Base-by-base conservation (phyloP, 2,329 filamentous ascomycete species). In the Hypoxylon sp. region DNA sequence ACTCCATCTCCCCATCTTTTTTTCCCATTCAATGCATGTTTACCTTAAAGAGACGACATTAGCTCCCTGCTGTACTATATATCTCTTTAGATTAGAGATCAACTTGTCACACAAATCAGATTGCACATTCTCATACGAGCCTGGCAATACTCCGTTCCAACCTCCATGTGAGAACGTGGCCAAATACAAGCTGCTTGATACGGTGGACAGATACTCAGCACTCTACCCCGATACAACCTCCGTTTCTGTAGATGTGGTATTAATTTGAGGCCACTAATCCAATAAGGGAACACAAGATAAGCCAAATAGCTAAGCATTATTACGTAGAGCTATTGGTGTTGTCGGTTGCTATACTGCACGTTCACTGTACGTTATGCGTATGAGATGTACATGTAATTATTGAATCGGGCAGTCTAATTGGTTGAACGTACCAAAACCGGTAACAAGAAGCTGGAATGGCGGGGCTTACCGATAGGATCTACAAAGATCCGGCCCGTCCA, bases 401-500 rank as follows among this genome's bases (percentile, higher is more conserved):
- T 16, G 11, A 38, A 36, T 46, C 18, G 12, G 6, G 5, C 24
- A n/a, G 3, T 50, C 42, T 67, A 44, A 67, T 65, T 67, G 61
- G 65, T 16, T 36, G 12, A 9, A 9, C n/a, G 3, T 32, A 7
- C 61, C 57, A 30, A 46, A 67, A 61, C 46, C 16, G 61, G 65
- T 49, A 64, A 61, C 36, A 18, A 22, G 28, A 11, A 22, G 18
- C 9, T 54, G 30, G 45, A 16, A 56, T 38, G 52, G 36, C 58
- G 62, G 62, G 65, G 59, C 52, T 49, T n/a, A 16, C 33, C 36
- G 63, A 69, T 67, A 69, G 67, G 67, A 59, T 51, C 50, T 61
- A 67, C 61, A 53, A 57, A 69, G 64, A 67, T 67, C 67, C 67
- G 67, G 44, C 14, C 64, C 67, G 64, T 60, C 55, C 16, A 64